These are phyloP conservation scores for Rhodotorula sp. DNA, from an alignment of 1,284 basidiomycete species.

Conservation along the genomic window DNA sequence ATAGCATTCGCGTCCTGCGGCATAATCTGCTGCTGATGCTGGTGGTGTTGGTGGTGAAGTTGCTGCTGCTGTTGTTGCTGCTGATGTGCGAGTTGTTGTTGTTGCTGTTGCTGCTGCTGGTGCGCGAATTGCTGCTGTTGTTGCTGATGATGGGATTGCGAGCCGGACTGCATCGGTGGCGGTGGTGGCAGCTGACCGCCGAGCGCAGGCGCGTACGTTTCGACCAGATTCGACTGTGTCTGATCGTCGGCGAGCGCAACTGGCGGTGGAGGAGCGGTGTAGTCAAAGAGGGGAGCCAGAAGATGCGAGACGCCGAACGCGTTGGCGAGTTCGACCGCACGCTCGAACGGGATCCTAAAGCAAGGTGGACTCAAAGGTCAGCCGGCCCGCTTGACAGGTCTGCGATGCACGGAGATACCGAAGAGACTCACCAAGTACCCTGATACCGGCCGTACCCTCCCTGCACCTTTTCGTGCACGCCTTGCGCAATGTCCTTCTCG, in stretches of 20 bases:
- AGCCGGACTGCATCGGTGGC: neutral
- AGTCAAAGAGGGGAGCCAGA: conserved; percentile 85
- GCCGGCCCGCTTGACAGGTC: neutral
- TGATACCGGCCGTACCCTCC: conserved; percentile 99
- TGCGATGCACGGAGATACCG: conserved; percentile 34
- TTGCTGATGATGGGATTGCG: conserved; percentile 5
- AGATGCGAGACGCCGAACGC: conserved; percentile 83
- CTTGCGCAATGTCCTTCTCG: conserved; percentile 89
- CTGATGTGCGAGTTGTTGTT: conserved; percentile 56
- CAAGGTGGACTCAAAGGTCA: neutral
- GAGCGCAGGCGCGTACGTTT: neutral
- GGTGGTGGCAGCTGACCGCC: conserved; percentile 10
- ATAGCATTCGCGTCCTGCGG: conserved; percentile 66
- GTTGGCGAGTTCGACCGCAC: conserved; percentile 82
- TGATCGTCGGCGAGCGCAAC: conserved; percentile 3
- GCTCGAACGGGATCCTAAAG: conserved; percentile 85
- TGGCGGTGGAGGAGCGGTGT: conserved; percentile 60
- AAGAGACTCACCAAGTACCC: conserved; percentile 78
- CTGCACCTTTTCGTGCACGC: conserved; percentile 98
- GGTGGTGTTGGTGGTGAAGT: conserved; percentile 4
- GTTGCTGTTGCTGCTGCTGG: conserved; percentile 1
- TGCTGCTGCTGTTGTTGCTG: conserved; percentile 8
- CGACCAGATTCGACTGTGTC: neutral
- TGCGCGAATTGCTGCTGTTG: neutral
- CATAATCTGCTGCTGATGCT: neutral